phyloP scores from a whole-genome alignment of 306 rosid species.

The Pterocarpus santalinus region DNA sequence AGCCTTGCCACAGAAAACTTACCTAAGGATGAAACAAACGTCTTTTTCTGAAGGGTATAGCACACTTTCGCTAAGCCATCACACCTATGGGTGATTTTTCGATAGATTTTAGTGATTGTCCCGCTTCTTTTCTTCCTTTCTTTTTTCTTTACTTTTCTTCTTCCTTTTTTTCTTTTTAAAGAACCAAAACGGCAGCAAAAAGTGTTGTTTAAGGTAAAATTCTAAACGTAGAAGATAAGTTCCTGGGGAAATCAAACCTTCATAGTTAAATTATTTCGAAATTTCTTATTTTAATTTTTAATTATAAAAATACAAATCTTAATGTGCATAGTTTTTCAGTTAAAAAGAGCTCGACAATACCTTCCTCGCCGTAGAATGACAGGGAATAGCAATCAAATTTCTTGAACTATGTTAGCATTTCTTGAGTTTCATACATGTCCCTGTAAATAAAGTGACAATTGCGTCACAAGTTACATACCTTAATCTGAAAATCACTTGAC shows the following conservation, averaged over 20 bases:
- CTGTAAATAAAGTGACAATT: background rate
- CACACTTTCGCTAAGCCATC: no score
- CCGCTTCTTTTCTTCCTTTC: no score
- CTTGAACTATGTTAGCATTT: background rate
- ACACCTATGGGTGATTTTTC: no score
- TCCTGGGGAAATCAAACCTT: background rate
- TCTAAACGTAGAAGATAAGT: no score
- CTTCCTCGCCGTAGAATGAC: background rate
- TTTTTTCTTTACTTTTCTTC: no score
- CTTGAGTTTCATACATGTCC: background rate
- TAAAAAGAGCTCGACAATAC: background rate
- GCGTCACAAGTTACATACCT: constrained; percentile 7
- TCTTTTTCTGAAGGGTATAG: no score
- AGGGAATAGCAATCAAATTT: background rate
- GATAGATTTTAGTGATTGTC: no score
- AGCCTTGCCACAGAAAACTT: no score
- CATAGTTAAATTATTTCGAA: background rate
- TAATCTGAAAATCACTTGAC: constrained; percentile 25
- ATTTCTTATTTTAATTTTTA: background rate
- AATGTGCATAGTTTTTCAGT: background rate
- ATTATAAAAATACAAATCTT: background rate
- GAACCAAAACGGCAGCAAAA: no score
- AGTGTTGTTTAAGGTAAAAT: no score
- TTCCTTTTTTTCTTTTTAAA: no score
- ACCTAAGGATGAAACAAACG: no score